Base-by-base conservation (phyloP, 371 early-diverging fungal genomes). In the Mortierella sp. region DNA sequence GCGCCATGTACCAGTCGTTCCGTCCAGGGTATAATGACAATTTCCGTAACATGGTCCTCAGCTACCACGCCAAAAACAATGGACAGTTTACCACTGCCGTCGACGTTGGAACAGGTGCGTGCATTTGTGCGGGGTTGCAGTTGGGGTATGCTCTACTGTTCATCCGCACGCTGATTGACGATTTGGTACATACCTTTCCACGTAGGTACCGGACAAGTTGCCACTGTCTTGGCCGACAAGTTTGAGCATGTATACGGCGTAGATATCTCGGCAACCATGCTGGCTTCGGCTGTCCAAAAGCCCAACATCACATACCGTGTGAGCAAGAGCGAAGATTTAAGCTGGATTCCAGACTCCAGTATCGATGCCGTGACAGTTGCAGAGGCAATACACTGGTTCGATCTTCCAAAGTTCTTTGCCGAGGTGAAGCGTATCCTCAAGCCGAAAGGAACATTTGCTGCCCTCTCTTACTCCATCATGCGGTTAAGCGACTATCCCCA, bases 351-450 rank as follows among this genome's bases (percentile, higher is more conserved):
- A 1, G 43, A 50, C 25, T 65, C 79, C 4, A 58, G 59, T 43
- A 67, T 88, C 16, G 91, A 91, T 61, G 47, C 89, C 58, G 47
- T 91, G 17, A 86, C 89, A 0, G 81, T 84, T 1, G 87, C 84
- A 19, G 83, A 86, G 46, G 88, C 88, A 1, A 81, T 86, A 50
- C 90, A 90, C 57, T 92, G 91, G 90, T 87, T 92, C 56, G 79
- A 88, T n/a, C 71, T 83, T 17, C 77, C 74, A 3, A 25, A 66
- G 2, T 91, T 91, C 67, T 86, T 86, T 45, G 60, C 72, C 13
- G 90, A 91, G 67, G 82, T 82, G 16, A 82, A 82, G 50, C 87
- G 91, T 12, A 86, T 90, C n/a, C 81, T 92, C 31, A 85, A 84
- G 28, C 88, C 86, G 27, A 67, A 71, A 6, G 93, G 93, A 13